Evolutionary conservation across 768 basidiomycete species (phyloP).

Genomic region (Pisolithus microcarpus): DNA sequence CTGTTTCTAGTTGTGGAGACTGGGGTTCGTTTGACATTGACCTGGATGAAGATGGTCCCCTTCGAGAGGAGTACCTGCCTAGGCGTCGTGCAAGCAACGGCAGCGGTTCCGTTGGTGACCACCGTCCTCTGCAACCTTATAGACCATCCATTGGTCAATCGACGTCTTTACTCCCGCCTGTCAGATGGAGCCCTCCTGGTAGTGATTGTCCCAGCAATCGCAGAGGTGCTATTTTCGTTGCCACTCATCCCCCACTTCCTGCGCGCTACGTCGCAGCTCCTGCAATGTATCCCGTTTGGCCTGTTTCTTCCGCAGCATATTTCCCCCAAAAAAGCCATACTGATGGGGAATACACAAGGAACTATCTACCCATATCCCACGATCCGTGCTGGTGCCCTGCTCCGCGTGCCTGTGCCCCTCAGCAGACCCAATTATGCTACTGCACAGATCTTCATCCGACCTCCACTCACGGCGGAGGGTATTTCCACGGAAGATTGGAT

Average conservation of each 20-base stretch:
- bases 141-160: conserved; percentile 6
- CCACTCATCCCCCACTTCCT: conserved; percentile 47
- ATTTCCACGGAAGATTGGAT: conserved; percentile 53
- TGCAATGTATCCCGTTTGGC: conserved; percentile 25
- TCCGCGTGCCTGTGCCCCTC: conserved; percentile 33
- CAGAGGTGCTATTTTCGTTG: conserved; percentile 52
- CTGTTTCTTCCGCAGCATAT: conserved; percentile 9
- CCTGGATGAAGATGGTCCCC: conserved; percentile 76
- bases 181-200: conserved; percentile 76
- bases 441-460: conserved; percentile 42
- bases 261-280: conserved; percentile 29
- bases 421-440: conserved; percentile 53
- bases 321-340: conserved; percentile 16
- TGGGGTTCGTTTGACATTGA: conserved; percentile 63
- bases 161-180: conserved; percentile 57
- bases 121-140: conserved; percentile 2
- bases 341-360: conserved; percentile 12
- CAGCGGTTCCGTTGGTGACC: conserved; percentile 1
- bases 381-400: conserved; percentile 19
- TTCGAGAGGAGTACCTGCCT: conserved; percentile 76
- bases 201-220: conserved; percentile 58
- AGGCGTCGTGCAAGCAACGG: conserved; percentile 42
- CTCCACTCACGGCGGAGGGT: conserved; percentile 49
- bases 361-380: conserved; percentile 8
- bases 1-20: conserved; percentile 31